Conservation (phyloP, 140 eudicot species). For the Bidens hawaiensis region DNA sequence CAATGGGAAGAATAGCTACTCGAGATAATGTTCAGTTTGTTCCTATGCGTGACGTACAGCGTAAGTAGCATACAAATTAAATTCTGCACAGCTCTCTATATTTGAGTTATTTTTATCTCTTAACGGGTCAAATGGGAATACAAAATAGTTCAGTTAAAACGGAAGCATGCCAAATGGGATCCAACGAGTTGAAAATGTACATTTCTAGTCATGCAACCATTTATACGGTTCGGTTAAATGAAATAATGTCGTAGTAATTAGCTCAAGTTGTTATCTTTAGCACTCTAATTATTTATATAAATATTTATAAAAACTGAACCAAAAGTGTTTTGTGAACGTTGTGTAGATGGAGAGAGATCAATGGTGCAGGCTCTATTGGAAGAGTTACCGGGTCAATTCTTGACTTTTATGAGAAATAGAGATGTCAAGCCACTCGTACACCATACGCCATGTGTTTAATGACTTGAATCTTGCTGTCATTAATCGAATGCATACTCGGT, state of each 20-base stretch:
- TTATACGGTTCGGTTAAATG: neutral
- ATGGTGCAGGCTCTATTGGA: conserved; percentile 77
- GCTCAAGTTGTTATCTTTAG: neutral
- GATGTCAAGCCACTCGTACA: conserved; percentile 65
- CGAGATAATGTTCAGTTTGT: conserved; percentile 95
- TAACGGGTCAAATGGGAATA: neutral
- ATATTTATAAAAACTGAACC: too few relatives aligned
- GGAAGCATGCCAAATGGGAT: neutral
- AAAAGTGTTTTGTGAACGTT: neutral
- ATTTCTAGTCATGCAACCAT: neutral
- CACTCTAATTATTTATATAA: neutral
- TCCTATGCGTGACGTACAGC: conserved; percentile 80
- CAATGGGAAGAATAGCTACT: conserved; percentile 83
- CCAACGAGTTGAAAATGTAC: neutral
- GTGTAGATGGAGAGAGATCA: conserved; percentile 66
- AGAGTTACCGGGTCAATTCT: conserved; percentile 90
- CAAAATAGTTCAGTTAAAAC: too few relatives aligned
- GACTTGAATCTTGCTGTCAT: neutral
- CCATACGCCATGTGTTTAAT: too few relatives aligned
- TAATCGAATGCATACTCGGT: neutral
- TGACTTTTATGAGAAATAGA: conserved; percentile 77
- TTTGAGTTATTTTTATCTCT: neutral
- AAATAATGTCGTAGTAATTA: neutral
- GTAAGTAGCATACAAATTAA: conserved; percentile 32
- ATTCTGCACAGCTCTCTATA: neutral